These are phyloP conservation scores for Cordyceps tenuipes DNA, from an alignment of 2,329 filamentous ascomycete genomes.

Conservation along the genomic window DNA sequence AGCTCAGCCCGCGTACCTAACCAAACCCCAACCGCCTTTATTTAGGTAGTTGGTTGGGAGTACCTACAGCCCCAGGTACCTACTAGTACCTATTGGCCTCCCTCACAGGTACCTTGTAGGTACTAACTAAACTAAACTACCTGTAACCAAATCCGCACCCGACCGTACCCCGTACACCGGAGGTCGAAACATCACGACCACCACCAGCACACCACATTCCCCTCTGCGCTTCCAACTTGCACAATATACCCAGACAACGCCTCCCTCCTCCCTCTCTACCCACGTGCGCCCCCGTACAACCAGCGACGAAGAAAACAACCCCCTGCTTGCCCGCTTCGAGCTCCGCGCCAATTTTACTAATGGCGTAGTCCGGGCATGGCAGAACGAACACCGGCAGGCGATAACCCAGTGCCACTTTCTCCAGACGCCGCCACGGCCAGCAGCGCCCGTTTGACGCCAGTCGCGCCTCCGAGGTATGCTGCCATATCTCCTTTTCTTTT, in stretches of 20 bases:
- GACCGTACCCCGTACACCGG: slow-evolving; percentile 1
- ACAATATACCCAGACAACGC: neutral
- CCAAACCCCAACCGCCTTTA: neutral
- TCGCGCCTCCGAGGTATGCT: slow-evolving; percentile 15
- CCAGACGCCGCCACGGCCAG: slow-evolving; percentile 22
- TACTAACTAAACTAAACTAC: neutral
- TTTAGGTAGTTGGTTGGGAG: no score
- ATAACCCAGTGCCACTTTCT: slow-evolving; percentile 47
- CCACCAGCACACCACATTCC: neutral
- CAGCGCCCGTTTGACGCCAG: slow-evolving; percentile 13
- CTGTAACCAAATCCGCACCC: neutral
- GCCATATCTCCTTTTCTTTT: neutral
- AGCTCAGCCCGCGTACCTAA: no score
- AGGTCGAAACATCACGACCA: neutral
- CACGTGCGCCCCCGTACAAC: slow-evolving; percentile 12
- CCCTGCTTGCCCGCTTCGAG: slow-evolving; percentile 8
- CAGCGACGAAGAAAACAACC: neutral
- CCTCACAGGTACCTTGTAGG: neutral
- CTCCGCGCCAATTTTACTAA: slow-evolving; percentile 39
- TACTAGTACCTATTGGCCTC: neutral
- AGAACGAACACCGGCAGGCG: slow-evolving; percentile 51
- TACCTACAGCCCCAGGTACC: no score
- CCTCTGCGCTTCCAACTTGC: neutral
- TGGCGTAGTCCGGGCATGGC: slow-evolving; percentile 59
- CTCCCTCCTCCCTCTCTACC: neutral